Conservation (phyloP, 495 filamentous ascomycete species). For the Jackrogersella multiformis region DNA sequence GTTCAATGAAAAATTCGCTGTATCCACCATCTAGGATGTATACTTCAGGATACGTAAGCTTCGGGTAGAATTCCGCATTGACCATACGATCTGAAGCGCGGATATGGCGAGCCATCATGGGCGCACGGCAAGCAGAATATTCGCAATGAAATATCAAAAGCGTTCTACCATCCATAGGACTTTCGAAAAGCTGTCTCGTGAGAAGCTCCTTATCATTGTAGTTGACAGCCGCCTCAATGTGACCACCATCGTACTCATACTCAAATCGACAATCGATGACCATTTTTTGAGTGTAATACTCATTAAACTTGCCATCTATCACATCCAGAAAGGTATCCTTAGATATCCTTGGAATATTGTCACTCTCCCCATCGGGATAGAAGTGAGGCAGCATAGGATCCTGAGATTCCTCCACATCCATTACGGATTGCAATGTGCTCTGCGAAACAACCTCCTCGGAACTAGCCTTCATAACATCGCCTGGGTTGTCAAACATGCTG, state of each 20-base stretch:
- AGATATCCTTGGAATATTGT: conserved; percentile 87
- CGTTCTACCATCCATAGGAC: conserved; percentile 69
- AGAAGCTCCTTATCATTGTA: conserved; percentile 94
- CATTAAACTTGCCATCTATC: conserved; percentile 84
- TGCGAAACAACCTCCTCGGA: conserved; percentile 63
- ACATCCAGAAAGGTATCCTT: conserved; percentile 80
- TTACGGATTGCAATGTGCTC: conserved; percentile 70
- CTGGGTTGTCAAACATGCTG: conserved; percentile 96
- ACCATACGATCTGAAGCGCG: conserved; percentile 83
- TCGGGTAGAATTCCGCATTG: conserved; percentile 85
- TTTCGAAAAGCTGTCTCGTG: conserved; percentile 77
- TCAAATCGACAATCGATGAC: conserved; percentile 98
- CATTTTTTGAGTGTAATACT: conserved; percentile 76
- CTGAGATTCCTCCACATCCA: conserved; percentile 75
- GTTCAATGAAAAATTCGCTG: conserved; percentile 83
- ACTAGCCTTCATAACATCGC: conserved; percentile 79
- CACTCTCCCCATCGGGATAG: conserved; percentile 78
- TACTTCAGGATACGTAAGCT: conserved; percentile 90
- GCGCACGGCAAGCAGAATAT: conserved; percentile 96
- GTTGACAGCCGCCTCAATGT: conserved; percentile 92
- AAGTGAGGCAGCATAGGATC: conserved; percentile 84
- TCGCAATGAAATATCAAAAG: conserved; percentile 96
- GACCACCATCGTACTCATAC: conserved; percentile 97
- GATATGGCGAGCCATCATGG: conserved; percentile 91
- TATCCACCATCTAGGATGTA: conserved; percentile 98